Base-by-base conservation (phyloP, 1,284 basidiomycete species). In the Schizophyllum commune region DNA sequence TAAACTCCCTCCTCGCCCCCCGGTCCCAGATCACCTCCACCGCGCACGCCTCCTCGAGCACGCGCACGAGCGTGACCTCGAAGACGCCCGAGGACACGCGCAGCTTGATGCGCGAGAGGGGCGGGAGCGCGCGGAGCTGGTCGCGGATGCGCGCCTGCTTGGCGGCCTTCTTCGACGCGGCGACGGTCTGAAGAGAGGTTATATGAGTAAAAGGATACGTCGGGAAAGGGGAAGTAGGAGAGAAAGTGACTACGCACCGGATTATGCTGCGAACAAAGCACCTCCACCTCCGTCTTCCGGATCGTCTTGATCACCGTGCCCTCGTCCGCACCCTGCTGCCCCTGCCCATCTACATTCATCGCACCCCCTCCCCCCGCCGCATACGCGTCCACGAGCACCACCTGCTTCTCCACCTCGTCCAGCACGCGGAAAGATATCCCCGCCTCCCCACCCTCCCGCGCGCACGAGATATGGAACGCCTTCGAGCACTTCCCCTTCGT, bases 391-490 rank as follows among this genome's bases (percentile, higher is more conserved):
- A 85, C 65, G 34, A 90, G 70, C 8, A 91, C 79, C 15, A 91
- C 88, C 62, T 90, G 88, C 72, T 89, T 90, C 71, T 91, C 89
- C 0, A 91, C 83, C 64, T 91, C 85, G 57, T 81, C 77, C 13
- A 89, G 63, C 21, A 89, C 77, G 2, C 74, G 74, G 68, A 88
- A 92, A 15, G 83, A 75, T 55, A 92, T 80, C 11, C 85, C 81
- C 6, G 70, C 67, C 4, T 72, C 77, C 5, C 73, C 73, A 0
- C 83, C 83, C 22, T 85, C 82, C 32, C 79, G 77, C 0, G 96
- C 96, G 72, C 96, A 99, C 1, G 88, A 91, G 32, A 97, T 88
- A 71, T 99, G 96, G 74, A 92, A 97, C 0, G 96, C 93, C 68
- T 92, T 92, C 1, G 91, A 82, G 70, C 96, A 97, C 75, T 93